Percentiles rank a stretch among this genome's conserved stretches.
phyloP scores from a whole-genome alignment of 345 rosid species.

The Camelina sativa region DNA sequence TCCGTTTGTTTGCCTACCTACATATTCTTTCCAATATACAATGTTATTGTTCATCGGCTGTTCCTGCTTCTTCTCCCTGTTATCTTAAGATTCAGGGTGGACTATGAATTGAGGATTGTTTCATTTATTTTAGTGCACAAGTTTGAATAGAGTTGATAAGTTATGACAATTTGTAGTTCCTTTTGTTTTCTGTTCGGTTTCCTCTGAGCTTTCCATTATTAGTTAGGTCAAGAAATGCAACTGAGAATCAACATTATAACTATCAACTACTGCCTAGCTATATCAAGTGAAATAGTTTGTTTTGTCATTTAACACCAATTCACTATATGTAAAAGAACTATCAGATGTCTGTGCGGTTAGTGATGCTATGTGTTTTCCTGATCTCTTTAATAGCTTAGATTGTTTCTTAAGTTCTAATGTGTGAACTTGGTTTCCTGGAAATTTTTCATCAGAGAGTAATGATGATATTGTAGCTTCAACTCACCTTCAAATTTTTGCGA shows the following conservation, averaged over 20 bases:
- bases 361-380: neutral
- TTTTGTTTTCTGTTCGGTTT: neutral
- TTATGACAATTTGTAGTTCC: neutral
- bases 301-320: neutral
- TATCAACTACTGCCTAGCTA: neutral
- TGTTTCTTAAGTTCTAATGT: neutral
- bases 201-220: neutral
- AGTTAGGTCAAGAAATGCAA: neutral
- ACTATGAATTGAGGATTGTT: neutral
- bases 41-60: neutral
- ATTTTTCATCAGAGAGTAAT: neutral
- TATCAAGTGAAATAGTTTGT: neutral
- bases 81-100: neutral
- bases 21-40: neutral
- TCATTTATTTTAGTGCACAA: neutral
- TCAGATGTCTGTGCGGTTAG: neutral
- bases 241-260: neutral
- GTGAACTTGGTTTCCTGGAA: slow-evolving; percentile 3
- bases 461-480: neutral
- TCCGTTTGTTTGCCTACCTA: neutral
- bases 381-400: neutral
- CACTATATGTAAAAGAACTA: neutral
- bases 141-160: neutral
- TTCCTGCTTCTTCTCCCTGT: neutral
- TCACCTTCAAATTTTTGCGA: neutral